Conservation (phyloP, 768 basidiomycete species). For the Punctularia strigosozonata region DNA sequence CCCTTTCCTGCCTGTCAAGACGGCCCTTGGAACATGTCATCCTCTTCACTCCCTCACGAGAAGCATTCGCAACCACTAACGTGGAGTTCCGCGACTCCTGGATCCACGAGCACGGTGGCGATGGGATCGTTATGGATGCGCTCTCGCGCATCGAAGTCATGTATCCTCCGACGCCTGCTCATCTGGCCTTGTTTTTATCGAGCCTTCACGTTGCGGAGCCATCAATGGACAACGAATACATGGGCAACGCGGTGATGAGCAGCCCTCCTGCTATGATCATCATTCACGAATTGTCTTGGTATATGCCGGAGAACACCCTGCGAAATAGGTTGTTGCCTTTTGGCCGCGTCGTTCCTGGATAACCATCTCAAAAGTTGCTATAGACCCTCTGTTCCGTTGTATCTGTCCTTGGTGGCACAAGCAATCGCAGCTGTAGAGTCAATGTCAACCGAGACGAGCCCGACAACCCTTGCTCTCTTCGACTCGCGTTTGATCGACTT, state of each 20-base stretch:
- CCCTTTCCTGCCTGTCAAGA: conserved; percentile 34
- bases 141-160: conserved; percentile 29
- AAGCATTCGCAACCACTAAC: conserved; percentile 29
- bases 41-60: conserved; percentile 42
- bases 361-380: conserved; percentile 3
- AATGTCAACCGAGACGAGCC: conserved; percentile 18
- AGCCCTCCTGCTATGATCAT: conserved; percentile 40
- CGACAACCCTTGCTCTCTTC: conserved; percentile 36
- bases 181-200: conserved; percentile 41
- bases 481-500: conserved; percentile 45
- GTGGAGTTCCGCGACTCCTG: conserved; percentile 36
- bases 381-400: conserved; percentile 33
- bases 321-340: conserved; percentile 10
- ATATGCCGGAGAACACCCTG: conserved; percentile 23
- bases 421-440: conserved; percentile 28
- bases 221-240: conserved; percentile 14
- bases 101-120: conserved; percentile 18
- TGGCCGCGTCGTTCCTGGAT: neutral
- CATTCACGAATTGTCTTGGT: conserved; percentile 47
- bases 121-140: conserved; percentile 13
- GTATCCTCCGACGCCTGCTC: conserved; percentile 56
- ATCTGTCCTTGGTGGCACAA: conserved; percentile 36
- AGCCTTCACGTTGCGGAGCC: conserved; percentile 26
- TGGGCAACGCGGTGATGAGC: conserved; percentile 23
- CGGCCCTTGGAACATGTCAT: conserved; percentile 25